Percentiles rank a stretch among this genome's conserved stretches.
phyloP scores from a whole-genome alignment of 2,329 filamentous ascomycete species.

The Colletotrichum filicis region DNA sequence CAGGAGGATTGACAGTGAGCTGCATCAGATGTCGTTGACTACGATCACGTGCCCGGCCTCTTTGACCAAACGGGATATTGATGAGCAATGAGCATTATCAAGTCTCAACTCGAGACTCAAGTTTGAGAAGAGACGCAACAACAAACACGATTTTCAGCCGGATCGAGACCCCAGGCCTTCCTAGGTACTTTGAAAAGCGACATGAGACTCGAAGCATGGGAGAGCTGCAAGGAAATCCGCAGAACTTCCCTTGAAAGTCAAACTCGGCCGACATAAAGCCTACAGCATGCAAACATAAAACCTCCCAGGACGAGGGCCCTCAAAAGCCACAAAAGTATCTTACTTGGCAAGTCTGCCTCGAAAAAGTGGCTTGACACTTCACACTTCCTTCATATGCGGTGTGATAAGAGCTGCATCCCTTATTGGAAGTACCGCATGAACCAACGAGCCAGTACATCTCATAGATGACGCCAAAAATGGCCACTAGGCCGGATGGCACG shows the following conservation, averaged over 20 bases:
- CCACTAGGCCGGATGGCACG: slow-evolving; percentile 9
- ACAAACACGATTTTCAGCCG: not conserved
- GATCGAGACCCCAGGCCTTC: too few relatives aligned
- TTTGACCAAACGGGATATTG: not conserved
- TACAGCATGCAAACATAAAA: not conserved
- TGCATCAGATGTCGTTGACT: not conserved
- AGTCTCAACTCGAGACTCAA: not conserved
- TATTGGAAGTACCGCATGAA: slow-evolving; percentile 9
- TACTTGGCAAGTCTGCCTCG: not conserved
- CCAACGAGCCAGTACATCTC: not conserved
- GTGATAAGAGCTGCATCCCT: slow-evolving; percentile 17
- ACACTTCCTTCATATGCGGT: not conserved
- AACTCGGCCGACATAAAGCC: not conserved
- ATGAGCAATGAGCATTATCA: not conserved
- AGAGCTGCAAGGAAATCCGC: not conserved
- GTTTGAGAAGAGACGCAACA: not conserved
- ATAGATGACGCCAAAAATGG: slow-evolving; percentile 16
- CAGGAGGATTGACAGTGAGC: not conserved
- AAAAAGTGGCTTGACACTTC: slow-evolving; percentile 4
- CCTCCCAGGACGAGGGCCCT: not conserved
- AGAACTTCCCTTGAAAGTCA: not conserved
- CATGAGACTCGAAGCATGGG: not conserved
- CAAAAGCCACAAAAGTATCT: slow-evolving; percentile 7
- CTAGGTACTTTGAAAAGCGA: not conserved
- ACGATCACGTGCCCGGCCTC: not conserved